Evolutionary conservation across 1,284 basidiomycete species (phyloP), one percentile per base, ranked within the genome.

Genomic region (Sanguinoderma infundibulare): DNA sequence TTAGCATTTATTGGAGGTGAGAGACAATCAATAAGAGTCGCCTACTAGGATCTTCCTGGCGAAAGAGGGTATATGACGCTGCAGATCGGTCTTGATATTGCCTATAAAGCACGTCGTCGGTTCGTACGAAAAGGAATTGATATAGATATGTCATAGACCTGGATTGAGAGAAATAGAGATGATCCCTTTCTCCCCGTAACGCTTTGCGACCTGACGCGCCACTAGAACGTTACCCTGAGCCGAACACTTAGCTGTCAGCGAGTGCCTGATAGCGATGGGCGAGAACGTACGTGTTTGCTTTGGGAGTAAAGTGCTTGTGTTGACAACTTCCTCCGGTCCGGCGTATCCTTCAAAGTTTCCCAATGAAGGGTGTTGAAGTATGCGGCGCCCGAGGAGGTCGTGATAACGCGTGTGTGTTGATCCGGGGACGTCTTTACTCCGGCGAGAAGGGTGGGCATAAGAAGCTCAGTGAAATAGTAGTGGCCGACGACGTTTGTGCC

Each of bases 401-500:
- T 72, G 59, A 85, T 71, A 38, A 86, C 70, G 28, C 83, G 76
- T 1, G 77, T 68, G n/a, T 79, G 79, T 24, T 75, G 66, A 32
- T 69, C 71, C 6, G 73, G 67, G 0, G 73, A 71, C 0, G 68
- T 65, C 57, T 69, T 64, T 14, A 73, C 69, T 1, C 75, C 72
- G 0, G 72, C 70, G 14, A 75, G 64, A 5, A 85, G 74, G 0
- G 74, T 64, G 0, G 83, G 81, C 3, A 83, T 66, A 35, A 85
- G 77, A 3, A 76, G 69, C 36, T 71, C 66, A n/a, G 82, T 79
- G 61, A 84, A 75, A 46, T 75, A 77, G 60, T 77, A 79, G 70
- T 77, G 77, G 1, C 74, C 75, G 28, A 83, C 69, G 22, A 75
- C 74, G 60, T 84, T 85, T 5, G 79, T 82, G 3, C 83, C 83